Evolutionary conservation across 2,329 filamentous ascomycete genomes (phyloP), one percentile per base, ranked within the genome.

Genomic region (Ophiostoma perfectum): DNA sequence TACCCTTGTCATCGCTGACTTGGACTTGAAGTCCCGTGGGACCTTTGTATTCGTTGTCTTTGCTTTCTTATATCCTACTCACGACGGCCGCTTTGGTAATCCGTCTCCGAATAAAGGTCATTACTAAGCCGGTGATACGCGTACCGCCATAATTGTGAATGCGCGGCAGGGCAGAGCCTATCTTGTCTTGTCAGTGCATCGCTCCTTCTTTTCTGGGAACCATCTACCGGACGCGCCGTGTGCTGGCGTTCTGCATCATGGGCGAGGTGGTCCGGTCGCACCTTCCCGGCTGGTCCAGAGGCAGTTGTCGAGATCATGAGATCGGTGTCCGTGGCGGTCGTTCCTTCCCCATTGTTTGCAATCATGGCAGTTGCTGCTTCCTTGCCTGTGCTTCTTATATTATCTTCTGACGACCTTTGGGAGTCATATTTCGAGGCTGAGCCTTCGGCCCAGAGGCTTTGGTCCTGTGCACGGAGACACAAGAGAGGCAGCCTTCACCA

Each of bases 361-460:
- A 27, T 18, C 11, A 11, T 14, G 11, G 1, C 58, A 45, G 45
- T 66, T 55, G 67, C 39, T 44, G 41, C 65, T 69, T 69, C 65
- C 65, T 8, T 55, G 27, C 27, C 27, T 27, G 27, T 27, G 1
- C 1, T 27, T 27, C 27, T 27, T 27, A 27, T 27, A 27, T 27
- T 27, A 27, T 27, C 27, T 27, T 27, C 27, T 27, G 27, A 27
- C 27, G 27, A 27, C 27, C 27, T 27, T 27, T 27, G 27, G 27
- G 27, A 27, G 27, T 27, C 27, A 1, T 27, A 27, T 27, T 27
- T 27, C 27, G 27, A 27, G 27, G 27, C 27, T 4, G 49, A 55
- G 49, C 4, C n/a, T 27, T n/a, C n/a, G 2, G 7, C 18, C n/a
- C 49, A 8, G n/a, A 55, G 7, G 1, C 2, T 55, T 6, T 18